Base-by-base conservation (phyloP, 2,329 filamentous ascomycete genomes). In the Trichoderma hamatum region DNA sequence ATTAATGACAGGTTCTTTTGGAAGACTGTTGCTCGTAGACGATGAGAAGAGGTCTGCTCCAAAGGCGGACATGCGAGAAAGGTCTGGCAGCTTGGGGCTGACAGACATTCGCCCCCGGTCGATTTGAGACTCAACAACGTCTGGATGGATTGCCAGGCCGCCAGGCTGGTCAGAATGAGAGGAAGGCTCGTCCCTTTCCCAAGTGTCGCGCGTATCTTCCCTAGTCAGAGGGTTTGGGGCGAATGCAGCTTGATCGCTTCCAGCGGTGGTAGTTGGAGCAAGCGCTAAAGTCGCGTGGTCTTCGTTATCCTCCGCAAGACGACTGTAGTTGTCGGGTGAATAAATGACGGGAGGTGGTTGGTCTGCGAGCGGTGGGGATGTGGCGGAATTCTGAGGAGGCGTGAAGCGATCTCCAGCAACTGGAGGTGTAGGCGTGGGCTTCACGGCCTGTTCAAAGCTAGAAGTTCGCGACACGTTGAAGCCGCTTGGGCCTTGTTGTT, bases 241-340 rank as follows among this genome's bases (percentile, higher is more conserved):
- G 52, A 72, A 70, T 14, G 70, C 68, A 59, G 68, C 77, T 69
- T 80, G 82, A 39, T 80, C 72, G 59, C 77, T 76, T 46, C 80
- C 79, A 59, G 73, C 74, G 16, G 76, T 74, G 16, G 76, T 74
- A 30, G 80, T 80, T n/a, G 78, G 75, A 26, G 84, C 84, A 72
- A 87, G 85, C 63, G 86, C 82, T 24, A 83, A 80, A 11, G 86
- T 86, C 2, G 90, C 89, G 68, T 86, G 78, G 1, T 87, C 88
- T 68, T 55, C 85, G 71, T 92, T 85, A 70, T 92, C 90, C 72
- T 92, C 90, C 64, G 87, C 87, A 77, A 90, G 84, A 6, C 90
- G 88, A 75, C 87, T 90, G 77, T 95, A 94, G 52, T 94, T 90
- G 72, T 96, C 92, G 14, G 90, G 87, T 1, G 93, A 92, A 46